A percentile compares a stretch with the other conserved stretches of the same genome.
Evolutionary conservation across 2,329 filamentous ascomycete species (phyloP).

Genomic region (Nemania bipapillata): DNA sequence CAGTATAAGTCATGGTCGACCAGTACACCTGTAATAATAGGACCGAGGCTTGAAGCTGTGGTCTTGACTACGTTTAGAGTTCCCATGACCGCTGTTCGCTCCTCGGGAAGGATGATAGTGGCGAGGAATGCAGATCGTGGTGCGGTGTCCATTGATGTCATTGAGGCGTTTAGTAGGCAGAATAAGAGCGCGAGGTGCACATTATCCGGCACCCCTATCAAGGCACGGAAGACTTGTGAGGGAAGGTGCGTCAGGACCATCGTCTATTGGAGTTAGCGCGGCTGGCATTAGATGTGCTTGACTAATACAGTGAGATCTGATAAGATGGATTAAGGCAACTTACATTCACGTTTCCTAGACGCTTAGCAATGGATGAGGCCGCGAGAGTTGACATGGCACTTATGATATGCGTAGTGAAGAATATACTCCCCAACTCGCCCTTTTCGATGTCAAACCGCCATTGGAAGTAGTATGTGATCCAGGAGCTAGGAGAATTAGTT

Average conservation of each 20-base stretch:
- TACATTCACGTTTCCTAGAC: conserved; percentile 72
- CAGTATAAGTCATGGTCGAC: conserved; percentile 67
- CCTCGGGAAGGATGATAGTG: conserved; percentile 69
- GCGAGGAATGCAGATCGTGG: conserved; percentile 77
- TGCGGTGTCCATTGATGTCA: conserved; percentile 75
- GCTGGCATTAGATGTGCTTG: conserved; percentile 15
- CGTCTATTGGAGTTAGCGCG: conserved; percentile 57
- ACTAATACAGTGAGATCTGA: neutral
- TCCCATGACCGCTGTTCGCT: conserved; percentile 78
- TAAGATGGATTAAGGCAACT: conserved; percentile 42
- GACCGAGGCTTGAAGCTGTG: conserved; percentile 68
- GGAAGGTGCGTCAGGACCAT: conserved; percentile 82
- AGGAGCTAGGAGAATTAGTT: conserved; percentile 61
- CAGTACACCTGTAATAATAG: conserved; percentile 71
- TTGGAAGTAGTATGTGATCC: conserved; percentile 69
- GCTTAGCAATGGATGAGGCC: conserved; percentile 65
- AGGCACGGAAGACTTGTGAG: conserved; percentile 70
- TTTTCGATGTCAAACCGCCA: conserved; percentile 61
- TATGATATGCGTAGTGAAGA: conserved; percentile 65
- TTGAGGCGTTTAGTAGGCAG: conserved; percentile 69
- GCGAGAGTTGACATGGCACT: conserved; percentile 63
- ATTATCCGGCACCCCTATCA: conserved; percentile 68
- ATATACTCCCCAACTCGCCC: conserved; percentile 64
- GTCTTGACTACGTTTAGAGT: conserved; percentile 77
- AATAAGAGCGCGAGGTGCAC: conserved; percentile 67